phyloP scores from a whole-genome alignment of 352 stramenopile species.

The Thraustotheca clavata region DNA sequence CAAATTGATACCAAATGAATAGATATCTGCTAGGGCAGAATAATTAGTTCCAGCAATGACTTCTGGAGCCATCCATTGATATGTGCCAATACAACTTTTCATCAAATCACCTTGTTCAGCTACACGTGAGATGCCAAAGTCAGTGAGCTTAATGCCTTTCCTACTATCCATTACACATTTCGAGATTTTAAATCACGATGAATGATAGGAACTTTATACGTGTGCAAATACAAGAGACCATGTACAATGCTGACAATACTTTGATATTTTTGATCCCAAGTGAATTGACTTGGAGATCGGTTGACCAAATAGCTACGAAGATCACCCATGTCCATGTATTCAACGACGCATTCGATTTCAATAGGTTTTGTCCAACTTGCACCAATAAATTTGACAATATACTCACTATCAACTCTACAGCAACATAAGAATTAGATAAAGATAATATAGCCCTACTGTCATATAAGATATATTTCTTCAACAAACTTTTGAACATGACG shows the following conservation, averaged over 20 bases:
- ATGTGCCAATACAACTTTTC: conserved; percentile 36
- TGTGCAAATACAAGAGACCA: conserved; percentile 61
- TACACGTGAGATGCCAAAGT: conserved; percentile 44
- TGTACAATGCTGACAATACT: conserved; percentile 59
- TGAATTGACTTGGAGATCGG: conserved; percentile 25
- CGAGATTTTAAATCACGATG: conserved; percentile 56
- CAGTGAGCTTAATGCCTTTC: conserved; percentile 36
- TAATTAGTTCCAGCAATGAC: conserved; percentile 24
- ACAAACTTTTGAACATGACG: no score
- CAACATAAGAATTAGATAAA: conserved; percentile 46
- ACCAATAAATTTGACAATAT: conserved; percentile 40
- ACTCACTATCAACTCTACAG: conserved; percentile 45
- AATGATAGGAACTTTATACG: no score
- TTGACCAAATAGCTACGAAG: neutral
- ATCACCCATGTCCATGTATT: conserved; percentile 22
- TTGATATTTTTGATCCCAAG: conserved; percentile 58
- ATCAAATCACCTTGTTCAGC: conserved; percentile 35
- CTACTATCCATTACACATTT: conserved; percentile 33
- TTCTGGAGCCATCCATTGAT: conserved; percentile 24
- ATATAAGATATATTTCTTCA: no score
- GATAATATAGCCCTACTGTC: no score
- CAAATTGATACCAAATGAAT: conserved; percentile 32
- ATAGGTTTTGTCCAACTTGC: conserved; percentile 53
- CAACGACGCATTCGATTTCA: conserved; percentile 49
- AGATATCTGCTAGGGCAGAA: conserved; percentile 26